These are phyloP conservation scores for Mycena belliarum DNA, from an alignment of 768 basidiomycete species.

Conservation along the genomic window DNA sequence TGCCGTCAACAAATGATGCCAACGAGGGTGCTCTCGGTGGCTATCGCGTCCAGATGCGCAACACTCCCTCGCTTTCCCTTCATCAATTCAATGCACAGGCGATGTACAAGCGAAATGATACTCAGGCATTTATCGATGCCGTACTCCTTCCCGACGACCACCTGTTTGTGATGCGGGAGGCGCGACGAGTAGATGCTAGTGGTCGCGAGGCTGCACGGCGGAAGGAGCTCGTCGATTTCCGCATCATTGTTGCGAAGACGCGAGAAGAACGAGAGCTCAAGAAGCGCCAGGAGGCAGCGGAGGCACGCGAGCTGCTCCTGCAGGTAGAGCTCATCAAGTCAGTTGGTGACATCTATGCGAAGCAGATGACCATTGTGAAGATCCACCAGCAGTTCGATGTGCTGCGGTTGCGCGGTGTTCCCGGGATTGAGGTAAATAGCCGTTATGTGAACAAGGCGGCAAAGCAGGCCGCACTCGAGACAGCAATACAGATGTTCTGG, in stretches of 20 bases:
- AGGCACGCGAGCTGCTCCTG: not conserved
- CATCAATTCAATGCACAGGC: constrained; percentile 25
- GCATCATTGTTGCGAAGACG: not conserved
- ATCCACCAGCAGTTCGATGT: too few species aligned
- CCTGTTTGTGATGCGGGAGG: not conserved
- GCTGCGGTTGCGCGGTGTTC: too few species aligned
- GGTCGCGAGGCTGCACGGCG: not conserved
- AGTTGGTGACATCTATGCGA: too few species aligned
- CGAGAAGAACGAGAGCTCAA: not conserved
- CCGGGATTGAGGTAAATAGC: too few species aligned
- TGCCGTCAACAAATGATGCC: constrained; percentile 33
- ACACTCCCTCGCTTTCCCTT: constrained; percentile 20
- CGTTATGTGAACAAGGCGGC: too few species aligned
- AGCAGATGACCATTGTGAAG: too few species aligned
- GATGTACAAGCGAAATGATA: constrained; percentile 28
- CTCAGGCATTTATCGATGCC: constrained; percentile 26
- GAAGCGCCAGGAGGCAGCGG: not conserved
- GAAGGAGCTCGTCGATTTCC: not conserved
- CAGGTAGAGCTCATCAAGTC: too few species aligned
- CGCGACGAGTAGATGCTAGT: not conserved
- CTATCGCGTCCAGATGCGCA: constrained; percentile 20
- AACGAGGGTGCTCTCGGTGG: constrained; percentile 32
- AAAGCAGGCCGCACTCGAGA: too few species aligned
- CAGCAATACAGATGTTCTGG: too few species aligned
- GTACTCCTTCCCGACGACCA: not conserved